These are phyloP conservation scores for Hemisphaericaspora subhashii DNA, from an alignment of 1,139 yeast species.

Conservation along the genomic window DNA sequence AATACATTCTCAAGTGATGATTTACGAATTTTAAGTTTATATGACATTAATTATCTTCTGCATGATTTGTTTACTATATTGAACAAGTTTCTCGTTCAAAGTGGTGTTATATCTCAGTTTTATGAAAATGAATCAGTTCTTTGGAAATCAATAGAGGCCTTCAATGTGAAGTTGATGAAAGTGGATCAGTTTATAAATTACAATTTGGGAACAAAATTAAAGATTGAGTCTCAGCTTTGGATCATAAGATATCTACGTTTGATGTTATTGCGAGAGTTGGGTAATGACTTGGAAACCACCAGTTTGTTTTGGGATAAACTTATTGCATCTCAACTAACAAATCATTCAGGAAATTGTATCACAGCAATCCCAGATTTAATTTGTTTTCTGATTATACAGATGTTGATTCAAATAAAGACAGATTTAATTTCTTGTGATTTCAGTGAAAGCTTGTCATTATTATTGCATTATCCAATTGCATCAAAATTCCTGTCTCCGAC, in stretches of 20 bases:
- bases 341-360: slow-evolving; percentile 12
- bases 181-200: slow-evolving; percentile 48
- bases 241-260: slow-evolving; percentile 63
- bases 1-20: slow-evolving; percentile 37
- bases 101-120: slow-evolving; percentile 38
- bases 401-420: slow-evolving; percentile 52
- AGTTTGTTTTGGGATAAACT: slow-evolving; percentile 60
- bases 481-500: slow-evolving; percentile 15
- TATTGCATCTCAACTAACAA: slow-evolving; percentile 29
- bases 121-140: slow-evolving; percentile 45
- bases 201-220: slow-evolving; percentile 45
- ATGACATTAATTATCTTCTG: slow-evolving; percentile 36
- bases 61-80: slow-evolving; percentile 52
- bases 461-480: slow-evolving; percentile 57
- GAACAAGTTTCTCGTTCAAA: slow-evolving; percentile 39
- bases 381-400: slow-evolving; percentile 50
- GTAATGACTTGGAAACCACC: slow-evolving; percentile 42
- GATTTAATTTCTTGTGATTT: slow-evolving; percentile 55
- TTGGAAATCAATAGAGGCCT: slow-evolving; percentile 46
- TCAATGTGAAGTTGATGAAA: slow-evolving; percentile 49
- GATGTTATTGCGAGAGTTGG: slow-evolving; percentile 58
- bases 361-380: slow-evolving; percentile 39
- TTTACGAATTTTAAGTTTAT: slow-evolving; percentile 34
- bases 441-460: slow-evolving; percentile 57
- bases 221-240: slow-evolving; percentile 65